phyloP scores from a whole-genome alignment of 345 rosid genomes.

The Pelargonium nanum region DNA sequence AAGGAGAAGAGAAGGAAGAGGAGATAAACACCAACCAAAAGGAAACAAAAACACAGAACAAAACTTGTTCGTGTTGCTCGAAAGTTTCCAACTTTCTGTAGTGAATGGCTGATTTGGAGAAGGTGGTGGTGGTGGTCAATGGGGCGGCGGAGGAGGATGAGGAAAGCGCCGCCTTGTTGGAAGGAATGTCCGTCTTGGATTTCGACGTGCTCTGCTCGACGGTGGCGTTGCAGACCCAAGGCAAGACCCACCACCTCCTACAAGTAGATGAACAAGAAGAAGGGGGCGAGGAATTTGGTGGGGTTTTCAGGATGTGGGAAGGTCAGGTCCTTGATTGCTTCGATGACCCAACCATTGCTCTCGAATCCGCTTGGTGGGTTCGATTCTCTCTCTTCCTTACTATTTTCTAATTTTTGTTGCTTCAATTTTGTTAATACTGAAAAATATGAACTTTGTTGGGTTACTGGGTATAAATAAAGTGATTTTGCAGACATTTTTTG shows the following conservation, averaged over 20 bases:
- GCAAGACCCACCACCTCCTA: conserved; percentile 35
- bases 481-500: not conserved
- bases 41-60: too few relatives aligned
- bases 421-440: not conserved
- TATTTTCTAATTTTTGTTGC: not conserved
- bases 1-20: too few relatives aligned
- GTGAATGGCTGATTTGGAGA: conserved; percentile 37
- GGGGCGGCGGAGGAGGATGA: conserved; percentile 14
- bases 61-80: not conserved
- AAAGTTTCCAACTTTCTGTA: not conserved
- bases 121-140: conserved; percentile 17
- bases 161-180: conserved; percentile 35
- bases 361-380: conserved; percentile 69
- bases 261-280: conserved; percentile 20
- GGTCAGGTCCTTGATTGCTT: conserved; percentile 72
- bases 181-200: conserved; percentile 67
- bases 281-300: conserved; percentile 44
- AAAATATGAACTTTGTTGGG: not conserved
- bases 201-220: conserved; percentile 84
- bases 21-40: too few relatives aligned
- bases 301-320: conserved; percentile 93
- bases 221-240: conserved; percentile 83
- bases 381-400: not conserved
- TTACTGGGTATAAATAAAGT: not conserved
- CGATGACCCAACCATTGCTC: conserved; percentile 66